Evolutionary conservation across 306 rosid species (phyloP).

Genomic region (Comarum palustre): DNA sequence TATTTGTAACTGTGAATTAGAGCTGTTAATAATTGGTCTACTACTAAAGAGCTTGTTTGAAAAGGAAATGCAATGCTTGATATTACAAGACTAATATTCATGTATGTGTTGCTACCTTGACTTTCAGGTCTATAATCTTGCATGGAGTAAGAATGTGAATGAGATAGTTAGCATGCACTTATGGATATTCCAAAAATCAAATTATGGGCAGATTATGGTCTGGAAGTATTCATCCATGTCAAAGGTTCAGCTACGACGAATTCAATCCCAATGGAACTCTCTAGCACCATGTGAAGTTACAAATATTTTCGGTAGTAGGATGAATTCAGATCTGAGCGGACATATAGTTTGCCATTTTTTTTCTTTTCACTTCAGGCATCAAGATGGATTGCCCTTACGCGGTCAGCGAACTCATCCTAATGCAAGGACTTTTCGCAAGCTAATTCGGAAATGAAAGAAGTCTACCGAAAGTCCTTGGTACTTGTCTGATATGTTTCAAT

Average conservation of each 20-base stretch:
- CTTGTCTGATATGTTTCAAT: no score
- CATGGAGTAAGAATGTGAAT: slow-evolving; percentile 96
- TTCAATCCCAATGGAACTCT: slow-evolving; percentile 30
- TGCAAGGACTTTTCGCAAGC: no score
- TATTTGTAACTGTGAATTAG: not conserved
- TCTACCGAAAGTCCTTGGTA: no score
- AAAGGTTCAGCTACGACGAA: slow-evolving; percentile 66
- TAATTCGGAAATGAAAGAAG: no score
- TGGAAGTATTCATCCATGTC: slow-evolving; percentile 95
- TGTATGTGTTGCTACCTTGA: slow-evolving; percentile 7
- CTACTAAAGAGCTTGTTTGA: not conserved
- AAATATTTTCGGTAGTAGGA: slow-evolving; percentile 72
- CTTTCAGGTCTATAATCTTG: slow-evolving; percentile 87
- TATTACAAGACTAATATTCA: not conserved
- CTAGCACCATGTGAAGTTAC: slow-evolving; percentile 45
- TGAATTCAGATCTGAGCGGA: slow-evolving; percentile 70
- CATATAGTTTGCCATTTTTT: not conserved
- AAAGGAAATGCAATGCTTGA: slow-evolving; percentile 21
- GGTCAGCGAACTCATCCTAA: no score
- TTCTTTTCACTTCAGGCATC: not conserved
- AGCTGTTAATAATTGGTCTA: not conserved
- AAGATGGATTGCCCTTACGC: no score
- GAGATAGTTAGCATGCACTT: slow-evolving; percentile 88
- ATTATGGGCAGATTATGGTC: slow-evolving; percentile 94
- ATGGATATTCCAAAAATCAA: slow-evolving; percentile 96